Conservation (phyloP, 2,329 filamentous ascomycete genomes). For the Colletotrichum cordylinicola region DNA sequence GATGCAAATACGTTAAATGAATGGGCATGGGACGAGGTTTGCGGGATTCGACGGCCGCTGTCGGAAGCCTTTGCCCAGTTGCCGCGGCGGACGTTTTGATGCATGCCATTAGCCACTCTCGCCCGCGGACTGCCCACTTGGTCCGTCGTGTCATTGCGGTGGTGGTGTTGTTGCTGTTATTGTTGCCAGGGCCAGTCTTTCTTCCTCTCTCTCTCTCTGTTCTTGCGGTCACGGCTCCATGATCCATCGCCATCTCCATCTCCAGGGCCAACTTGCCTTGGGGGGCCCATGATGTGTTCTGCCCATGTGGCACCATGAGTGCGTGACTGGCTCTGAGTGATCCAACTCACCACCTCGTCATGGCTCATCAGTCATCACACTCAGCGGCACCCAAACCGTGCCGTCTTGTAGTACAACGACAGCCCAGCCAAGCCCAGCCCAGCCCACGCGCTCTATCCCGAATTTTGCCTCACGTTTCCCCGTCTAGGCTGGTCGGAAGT, state of each 20-base stretch:
- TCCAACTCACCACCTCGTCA: not conserved
- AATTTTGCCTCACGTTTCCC: not conserved
- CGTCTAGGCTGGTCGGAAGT: not conserved
- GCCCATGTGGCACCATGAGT: constrained; percentile 9
- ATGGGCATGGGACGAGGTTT: not conserved
- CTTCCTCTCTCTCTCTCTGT: not conserved
- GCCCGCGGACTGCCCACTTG: not conserved
- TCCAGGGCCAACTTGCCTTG: not conserved
- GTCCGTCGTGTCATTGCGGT: not conserved
- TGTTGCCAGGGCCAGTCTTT: not conserved
- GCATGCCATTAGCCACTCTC: not conserved
- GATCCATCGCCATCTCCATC: not conserved
- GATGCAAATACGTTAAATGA: not conserved
- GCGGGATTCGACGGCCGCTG: not conserved
- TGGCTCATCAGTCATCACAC: not conserved
- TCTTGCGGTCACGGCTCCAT: not conserved
- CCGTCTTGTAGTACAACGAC: not conserved
- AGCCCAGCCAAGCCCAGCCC: not conserved
- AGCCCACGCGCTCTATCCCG: not conserved
- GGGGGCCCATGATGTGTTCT: constrained; percentile 3
- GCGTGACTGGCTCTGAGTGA: constrained; percentile 1
- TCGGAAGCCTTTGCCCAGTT: not conserved
- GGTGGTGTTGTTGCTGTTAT: not conserved
- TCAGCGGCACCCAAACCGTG: not conserved
- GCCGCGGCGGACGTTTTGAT: not conserved